Evolutionary conservation across 306 rosid genomes (phyloP).

Genomic region (Cicer chorassanicum): DNA sequence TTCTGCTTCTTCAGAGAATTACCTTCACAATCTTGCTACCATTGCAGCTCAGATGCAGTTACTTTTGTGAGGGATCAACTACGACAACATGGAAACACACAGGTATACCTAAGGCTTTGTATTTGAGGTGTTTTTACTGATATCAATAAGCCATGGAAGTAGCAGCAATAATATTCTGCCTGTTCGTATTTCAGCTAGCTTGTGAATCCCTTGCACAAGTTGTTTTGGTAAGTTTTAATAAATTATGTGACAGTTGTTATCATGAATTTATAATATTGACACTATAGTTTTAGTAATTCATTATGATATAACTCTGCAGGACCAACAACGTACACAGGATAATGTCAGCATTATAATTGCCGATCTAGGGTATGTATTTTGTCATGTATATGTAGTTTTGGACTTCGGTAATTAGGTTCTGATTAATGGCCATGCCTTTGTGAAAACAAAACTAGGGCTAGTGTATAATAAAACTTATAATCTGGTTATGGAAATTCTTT

Average conservation of each 20-base stretch:
- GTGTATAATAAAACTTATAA: conserved; percentile 10
- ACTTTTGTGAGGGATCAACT: conserved; percentile 80
- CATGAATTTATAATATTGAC: neutral
- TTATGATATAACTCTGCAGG: conserved; percentile 53
- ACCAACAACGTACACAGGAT: conserved; percentile 77
- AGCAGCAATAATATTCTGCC: conserved; percentile 39
- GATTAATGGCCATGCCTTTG: conserved; percentile 1
- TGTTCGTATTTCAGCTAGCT: conserved; percentile 69
- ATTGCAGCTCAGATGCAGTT: conserved; percentile 90
- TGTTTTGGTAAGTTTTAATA: conserved; percentile 78
- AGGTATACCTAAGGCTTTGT: conserved; percentile 55
- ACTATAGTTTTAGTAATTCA: conserved; percentile 28
- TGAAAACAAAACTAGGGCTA: conserved; percentile 19
- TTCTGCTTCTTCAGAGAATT: conserved; percentile 33
- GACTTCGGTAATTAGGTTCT: conserved; percentile 7
- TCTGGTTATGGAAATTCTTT: neutral
- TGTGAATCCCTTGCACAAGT: conserved; percentile 90
- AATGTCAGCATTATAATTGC: conserved; percentile 92
- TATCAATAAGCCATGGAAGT: neutral
- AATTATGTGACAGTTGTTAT: neutral
- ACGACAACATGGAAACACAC: conserved; percentile 82
- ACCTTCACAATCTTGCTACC: conserved; percentile 42
- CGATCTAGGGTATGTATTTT: conserved; percentile 76
- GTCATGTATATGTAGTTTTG: conserved; percentile 16
- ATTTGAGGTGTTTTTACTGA: conserved; percentile 15